Evolutionary conservation across 192 early-diverging fungal genomes (phyloP), one percentile per base, ranked within the genome.

Genomic region (Mortierella antarctica): DNA sequence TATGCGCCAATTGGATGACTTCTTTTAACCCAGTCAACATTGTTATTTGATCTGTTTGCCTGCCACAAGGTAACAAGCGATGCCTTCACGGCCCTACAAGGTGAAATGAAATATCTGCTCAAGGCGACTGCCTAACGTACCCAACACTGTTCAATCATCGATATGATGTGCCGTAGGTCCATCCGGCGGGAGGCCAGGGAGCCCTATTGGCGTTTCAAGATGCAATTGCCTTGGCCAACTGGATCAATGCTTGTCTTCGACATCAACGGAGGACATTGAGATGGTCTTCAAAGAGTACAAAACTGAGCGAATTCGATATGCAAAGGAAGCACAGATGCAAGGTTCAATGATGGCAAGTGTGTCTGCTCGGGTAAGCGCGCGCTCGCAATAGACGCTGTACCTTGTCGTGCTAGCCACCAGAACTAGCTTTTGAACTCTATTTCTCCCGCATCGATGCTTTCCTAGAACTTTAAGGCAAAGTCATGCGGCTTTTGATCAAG

Each of bases 191-290:
- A 14, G 57, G 23, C 4, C 57, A 59, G 18, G 57, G 57, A 7
- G 57, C 57, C 7, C 39, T 42, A 7, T 42, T 59, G 57, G 57
- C 57, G 10, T 13, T 59, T 31, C 57, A 59, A 2, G 57, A 59
- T 59, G 57, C 57, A 7, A n/a, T 59, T 31, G 57, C 57, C 39
- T 31, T 59, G 6, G 57, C 57, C 23, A 59, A 59, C 23, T 59
- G 57, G 57, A 59, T 59, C 15, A 59, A 59, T 59, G 57, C n/a
- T 17, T 59, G 8, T 7, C 40, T 13, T 42, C 57, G 7, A 23
- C 57, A 31, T 41, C 39, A 31, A 41, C 42, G 2, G 42, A 59
- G 40, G 57, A 59, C 7, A 4, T 59, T 4, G 40, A 59, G 23
- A 59, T n/a, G 57, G 57, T 41, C 5, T 59, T 59, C 57, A 23